phyloP scores from a whole-genome alignment of 306 rosid species.

The Nissolia schottii region DNA sequence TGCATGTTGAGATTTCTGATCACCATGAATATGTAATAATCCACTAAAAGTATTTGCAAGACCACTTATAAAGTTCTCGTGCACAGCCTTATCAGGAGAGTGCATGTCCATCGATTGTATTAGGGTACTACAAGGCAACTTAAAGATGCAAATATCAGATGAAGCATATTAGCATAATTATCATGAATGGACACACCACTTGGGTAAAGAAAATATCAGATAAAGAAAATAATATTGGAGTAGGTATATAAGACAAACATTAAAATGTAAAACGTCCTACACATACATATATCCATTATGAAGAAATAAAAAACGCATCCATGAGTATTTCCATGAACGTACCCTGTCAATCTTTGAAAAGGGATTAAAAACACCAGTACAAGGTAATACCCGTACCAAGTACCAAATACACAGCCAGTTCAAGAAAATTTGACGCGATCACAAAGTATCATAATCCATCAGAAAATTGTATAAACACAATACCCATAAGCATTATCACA shows the following conservation, averaged over 20 bases:
- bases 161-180: neutral
- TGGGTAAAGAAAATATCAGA: neutral
- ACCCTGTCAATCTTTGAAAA: too few relatives aligned
- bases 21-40: conserved; percentile 40
- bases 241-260: neutral
- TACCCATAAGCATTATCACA: neutral
- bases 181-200: neutral
- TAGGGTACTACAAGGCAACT: conserved; percentile 30
- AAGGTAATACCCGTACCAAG: neutral
- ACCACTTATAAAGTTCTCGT: conserved; percentile 15
- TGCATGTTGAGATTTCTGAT: conserved; percentile 14
- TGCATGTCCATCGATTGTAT: conserved; percentile 57
- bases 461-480: neutral
- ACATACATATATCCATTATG: neutral
- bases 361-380: neutral
- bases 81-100: conserved; percentile 20
- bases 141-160: conserved; percentile 3
- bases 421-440: neutral
- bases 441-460: neutral
- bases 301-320: neutral
- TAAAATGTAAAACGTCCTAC: neutral
- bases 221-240: neutral
- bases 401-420: neutral
- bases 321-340: too few relatives aligned
- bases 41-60: conserved; percentile 41